A percentile compares a stretch with the other conserved stretches of the same genome.
phyloP scores from a whole-genome alignment of 441 rosid species.

The Erodium trifolium region DNA sequence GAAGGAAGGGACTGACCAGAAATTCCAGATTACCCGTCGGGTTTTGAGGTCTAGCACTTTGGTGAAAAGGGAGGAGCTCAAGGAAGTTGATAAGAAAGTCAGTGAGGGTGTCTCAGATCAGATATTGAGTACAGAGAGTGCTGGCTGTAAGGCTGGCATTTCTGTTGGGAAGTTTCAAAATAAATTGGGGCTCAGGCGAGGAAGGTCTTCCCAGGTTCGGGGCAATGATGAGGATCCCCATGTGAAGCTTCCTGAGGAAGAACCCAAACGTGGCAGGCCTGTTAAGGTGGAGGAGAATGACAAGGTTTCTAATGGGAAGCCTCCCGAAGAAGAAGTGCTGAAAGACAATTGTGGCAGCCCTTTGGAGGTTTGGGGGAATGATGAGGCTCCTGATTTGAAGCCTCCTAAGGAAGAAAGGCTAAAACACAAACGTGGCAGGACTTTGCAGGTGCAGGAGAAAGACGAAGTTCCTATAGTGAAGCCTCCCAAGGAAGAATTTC shows the following conservation, averaged over 20 bases:
- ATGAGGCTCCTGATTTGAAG: slow-evolving; percentile 16
- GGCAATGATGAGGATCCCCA: slow-evolving; percentile 9
- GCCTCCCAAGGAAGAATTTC: slow-evolving; percentile 14
- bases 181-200: slow-evolving; percentile 24
- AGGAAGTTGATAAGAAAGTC: slow-evolving; percentile 12
- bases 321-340: slow-evolving; percentile 14
- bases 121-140: slow-evolving; percentile 11
- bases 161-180: not conserved
- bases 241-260: not conserved
- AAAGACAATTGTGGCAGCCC: slow-evolving; percentile 25
- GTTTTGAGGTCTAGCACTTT: slow-evolving; percentile 44
- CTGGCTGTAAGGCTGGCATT: slow-evolving; percentile 13
- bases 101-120: slow-evolving; percentile 1
- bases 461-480: not conserved
- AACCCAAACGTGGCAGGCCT: not conserved
- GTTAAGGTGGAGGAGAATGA: not conserved
- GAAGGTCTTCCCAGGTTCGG: slow-evolving; percentile 27
- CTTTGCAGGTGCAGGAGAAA: not conserved
- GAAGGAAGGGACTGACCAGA: slow-evolving; percentile 14
- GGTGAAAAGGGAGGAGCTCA: slow-evolving; percentile 9
- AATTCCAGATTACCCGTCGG: slow-evolving; percentile 27
- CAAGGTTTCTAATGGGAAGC: not conserved
- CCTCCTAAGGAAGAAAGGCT: slow-evolving; percentile 12
- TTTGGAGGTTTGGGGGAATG: slow-evolving; percentile 16
- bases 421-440: not conserved